A percentile compares a stretch with the other conserved stretches of the same genome.
Conservation (phyloP, 805 yeast species). For the Starmerella kuoi region DNA sequence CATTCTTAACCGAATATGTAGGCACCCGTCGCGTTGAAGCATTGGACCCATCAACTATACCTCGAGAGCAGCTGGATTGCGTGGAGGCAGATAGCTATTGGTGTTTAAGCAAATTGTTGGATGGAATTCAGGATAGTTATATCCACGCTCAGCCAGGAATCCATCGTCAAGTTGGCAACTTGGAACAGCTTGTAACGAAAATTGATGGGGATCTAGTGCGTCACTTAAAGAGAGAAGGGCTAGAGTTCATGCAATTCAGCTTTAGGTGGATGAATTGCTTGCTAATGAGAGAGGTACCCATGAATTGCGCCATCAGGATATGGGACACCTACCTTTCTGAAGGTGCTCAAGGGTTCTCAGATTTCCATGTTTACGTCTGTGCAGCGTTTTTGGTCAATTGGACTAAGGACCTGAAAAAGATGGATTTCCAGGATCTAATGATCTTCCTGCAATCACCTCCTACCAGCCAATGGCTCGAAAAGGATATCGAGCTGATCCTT, state of each 20-base stretch:
- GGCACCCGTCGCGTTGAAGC: constrained; percentile 36
- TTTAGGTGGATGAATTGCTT: constrained; percentile 99
- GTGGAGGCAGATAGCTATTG: constrained; percentile 95
- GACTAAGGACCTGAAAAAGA: constrained; percentile 59
- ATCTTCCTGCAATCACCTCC: constrained; percentile 87
- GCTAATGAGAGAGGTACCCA: constrained; percentile 81
- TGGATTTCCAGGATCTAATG: constrained; percentile 92
- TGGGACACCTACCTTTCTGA: constrained; percentile 83
- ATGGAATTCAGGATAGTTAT: constrained; percentile 91
- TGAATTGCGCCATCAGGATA: constrained; percentile 74
- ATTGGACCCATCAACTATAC: constrained; percentile 50
- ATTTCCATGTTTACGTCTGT: constrained; percentile 92
- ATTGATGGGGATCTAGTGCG: constrained; percentile 62
- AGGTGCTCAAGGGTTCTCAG: constrained; percentile 61
- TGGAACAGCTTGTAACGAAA: constrained; percentile 63
- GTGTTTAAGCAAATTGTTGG: constrained; percentile 84
- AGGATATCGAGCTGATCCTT: constrained; percentile 78
- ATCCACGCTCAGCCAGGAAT: constrained; percentile 98
- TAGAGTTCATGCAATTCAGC: constrained; percentile 91
- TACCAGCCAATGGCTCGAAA: constrained; percentile 71
- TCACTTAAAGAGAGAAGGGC: constrained; percentile 68
- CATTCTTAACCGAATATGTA: constrained; percentile 61
- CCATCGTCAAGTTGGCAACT: constrained; percentile 66
- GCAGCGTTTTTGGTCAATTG: constrained; percentile 91
- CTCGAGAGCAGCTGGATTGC: constrained; percentile 46